Evolutionary conservation across 2,329 filamentous ascomycete species (phyloP).

Genomic region (Phialophora verrucosa): DNA sequence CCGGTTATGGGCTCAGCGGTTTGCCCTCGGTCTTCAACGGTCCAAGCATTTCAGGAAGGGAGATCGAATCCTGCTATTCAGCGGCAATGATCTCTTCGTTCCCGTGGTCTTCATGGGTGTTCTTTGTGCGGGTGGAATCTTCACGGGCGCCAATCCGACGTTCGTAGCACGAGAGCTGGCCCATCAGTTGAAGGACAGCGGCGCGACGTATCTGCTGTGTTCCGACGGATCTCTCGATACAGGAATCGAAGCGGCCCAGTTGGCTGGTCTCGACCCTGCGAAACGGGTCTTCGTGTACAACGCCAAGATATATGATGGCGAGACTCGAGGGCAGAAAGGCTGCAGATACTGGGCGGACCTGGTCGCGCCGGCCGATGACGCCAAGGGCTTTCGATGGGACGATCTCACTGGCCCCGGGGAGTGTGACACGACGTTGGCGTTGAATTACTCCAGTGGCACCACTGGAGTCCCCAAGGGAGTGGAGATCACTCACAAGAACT

Average conservation of each 20-base stretch:
- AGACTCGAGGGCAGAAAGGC: slow-evolving; percentile 25
- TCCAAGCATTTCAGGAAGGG: slow-evolving; percentile 64
- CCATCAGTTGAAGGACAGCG: slow-evolving; percentile 72
- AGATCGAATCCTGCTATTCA: slow-evolving; percentile 73
- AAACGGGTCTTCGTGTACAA: slow-evolving; percentile 39
- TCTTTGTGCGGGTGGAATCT: slow-evolving; percentile 74
- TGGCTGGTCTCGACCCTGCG: slow-evolving; percentile 30
- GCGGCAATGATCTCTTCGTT: slow-evolving; percentile 72
- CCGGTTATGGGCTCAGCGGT: slow-evolving; percentile 69
- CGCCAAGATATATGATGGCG: slow-evolving; percentile 32
- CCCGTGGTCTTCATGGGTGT: slow-evolving; percentile 70
- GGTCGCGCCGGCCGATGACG: slow-evolving; percentile 34
- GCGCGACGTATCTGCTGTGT: slow-evolving; percentile 68
- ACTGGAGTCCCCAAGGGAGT: slow-evolving; percentile 86
- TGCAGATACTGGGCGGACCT: slow-evolving; percentile 36
- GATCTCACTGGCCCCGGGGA: slow-evolving; percentile 52
- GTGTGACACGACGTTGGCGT: slow-evolving; percentile 55
- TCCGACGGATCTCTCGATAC: slow-evolving; percentile 40
- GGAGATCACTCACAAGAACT: slow-evolving; percentile 77
- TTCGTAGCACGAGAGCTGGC: slow-evolving; percentile 72
- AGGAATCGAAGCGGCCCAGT: slow-evolving; percentile 36
- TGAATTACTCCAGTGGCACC: slow-evolving; percentile 78
- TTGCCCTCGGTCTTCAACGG: slow-evolving; percentile 67
- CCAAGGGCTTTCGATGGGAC: slow-evolving; percentile 37
- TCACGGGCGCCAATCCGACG: slow-evolving; percentile 72